phyloP scores from a whole-genome alignment of 2,329 filamentous ascomycete genomes.

The Meredithiella fracta region DNA sequence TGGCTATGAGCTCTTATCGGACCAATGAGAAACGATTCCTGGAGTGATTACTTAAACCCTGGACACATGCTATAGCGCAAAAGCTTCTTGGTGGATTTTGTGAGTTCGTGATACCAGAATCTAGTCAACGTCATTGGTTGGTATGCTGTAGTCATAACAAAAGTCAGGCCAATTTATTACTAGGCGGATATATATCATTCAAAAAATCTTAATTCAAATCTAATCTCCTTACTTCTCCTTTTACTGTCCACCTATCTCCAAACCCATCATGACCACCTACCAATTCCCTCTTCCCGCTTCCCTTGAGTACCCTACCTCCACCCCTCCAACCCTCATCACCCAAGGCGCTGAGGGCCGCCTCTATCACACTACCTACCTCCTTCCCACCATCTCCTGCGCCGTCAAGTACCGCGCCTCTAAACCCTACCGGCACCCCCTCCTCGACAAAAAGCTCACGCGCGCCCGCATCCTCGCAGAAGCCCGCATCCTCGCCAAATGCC shows the following conservation, averaged over 20 bases:
- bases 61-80: neutral
- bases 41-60: slow-evolving; percentile 5
- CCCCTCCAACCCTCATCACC: slow-evolving; percentile 53
- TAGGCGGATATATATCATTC: no score
- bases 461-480: slow-evolving; percentile 81
- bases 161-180: neutral
- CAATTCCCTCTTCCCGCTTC: neutral
- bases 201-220: neutral
- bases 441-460: slow-evolving; percentile 74
- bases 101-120: no score
- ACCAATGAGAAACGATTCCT: neutral
- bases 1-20: slow-evolving; percentile 2
- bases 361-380: slow-evolving; percentile 71
- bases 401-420: slow-evolving; percentile 87
- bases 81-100: no score
- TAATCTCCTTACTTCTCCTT: neutral
- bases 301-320: slow-evolving; percentile 18
- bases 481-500: slow-evolving; percentile 63
- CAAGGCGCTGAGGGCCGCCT: slow-evolving; percentile 94
- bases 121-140: no score
- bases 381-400: slow-evolving; percentile 50
- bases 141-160: no score
- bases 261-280: neutral
- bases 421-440: slow-evolving; percentile 75
- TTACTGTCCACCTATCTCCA: neutral